These are phyloP conservation scores for Leccinum uliginosum DNA, from an alignment of 768 basidiomycete species.

Conservation along the genomic window DNA sequence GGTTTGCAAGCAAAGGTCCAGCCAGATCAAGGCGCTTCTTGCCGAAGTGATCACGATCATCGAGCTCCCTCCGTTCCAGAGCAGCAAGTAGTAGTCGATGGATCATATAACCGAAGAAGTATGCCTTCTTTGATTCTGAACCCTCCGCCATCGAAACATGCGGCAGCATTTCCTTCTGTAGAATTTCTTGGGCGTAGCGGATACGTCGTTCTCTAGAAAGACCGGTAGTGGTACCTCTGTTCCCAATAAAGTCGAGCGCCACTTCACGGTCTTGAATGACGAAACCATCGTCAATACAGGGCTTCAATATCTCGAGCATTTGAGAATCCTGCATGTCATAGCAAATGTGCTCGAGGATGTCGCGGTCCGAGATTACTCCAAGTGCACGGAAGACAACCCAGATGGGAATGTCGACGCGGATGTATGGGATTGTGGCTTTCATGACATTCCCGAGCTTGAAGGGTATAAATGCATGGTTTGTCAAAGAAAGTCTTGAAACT, in stretches of 20 bases:
- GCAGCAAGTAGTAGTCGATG: slow-evolving; percentile 93
- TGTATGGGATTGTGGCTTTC: slow-evolving; percentile 96
- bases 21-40: slow-evolving; percentile 97
- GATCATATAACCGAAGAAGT: slow-evolving; percentile 99
- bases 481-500: slow-evolving; percentile 24
- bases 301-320: slow-evolving; percentile 97
- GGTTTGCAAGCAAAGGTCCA: slow-evolving; percentile 90
- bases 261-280: slow-evolving; percentile 97
- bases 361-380: slow-evolving; percentile 95
- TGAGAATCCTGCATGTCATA: slow-evolving; percentile 96
- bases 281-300: slow-evolving; percentile 97
- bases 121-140: slow-evolving; percentile 96
- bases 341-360: slow-evolving; percentile 97
- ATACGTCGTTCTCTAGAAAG: slow-evolving; percentile 90
- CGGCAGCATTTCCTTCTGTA: slow-evolving; percentile 98
- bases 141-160: slow-evolving; percentile 96
- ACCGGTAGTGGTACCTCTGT: slow-evolving; percentile 93
- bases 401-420: slow-evolving; percentile 96
- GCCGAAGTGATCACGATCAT: slow-evolving; percentile 99
- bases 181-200: slow-evolving; percentile 93
- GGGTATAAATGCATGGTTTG: slow-evolving; percentile 1
- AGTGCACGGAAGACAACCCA: slow-evolving; percentile 99
- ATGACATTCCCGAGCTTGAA: slow-evolving; percentile 82
- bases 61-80: slow-evolving; percentile 89
- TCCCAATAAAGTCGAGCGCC: slow-evolving; percentile 96